Base-by-base conservation (phyloP, 2,329 filamentous ascomycete species). In the Exophiala calicioides region DNA sequence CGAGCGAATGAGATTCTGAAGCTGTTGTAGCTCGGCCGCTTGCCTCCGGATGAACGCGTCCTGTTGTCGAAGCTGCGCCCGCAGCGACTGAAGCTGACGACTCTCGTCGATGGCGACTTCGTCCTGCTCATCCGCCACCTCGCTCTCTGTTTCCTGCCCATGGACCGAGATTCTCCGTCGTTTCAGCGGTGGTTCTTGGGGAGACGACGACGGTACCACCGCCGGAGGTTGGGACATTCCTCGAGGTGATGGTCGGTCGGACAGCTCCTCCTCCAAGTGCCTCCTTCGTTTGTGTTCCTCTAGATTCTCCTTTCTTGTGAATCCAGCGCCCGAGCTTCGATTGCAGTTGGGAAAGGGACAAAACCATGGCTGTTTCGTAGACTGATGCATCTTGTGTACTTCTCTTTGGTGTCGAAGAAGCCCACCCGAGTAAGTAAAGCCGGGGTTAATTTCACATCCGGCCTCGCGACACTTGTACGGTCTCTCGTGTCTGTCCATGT, bases 401-500 rank as follows among this genome's bases (percentile, higher is more conserved):
- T 97, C 91, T 54, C 91, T 85, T 68, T 95, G 86, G 69, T 97
- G 91, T 34, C 91, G 80, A 13, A 95, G 71, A 0, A 97, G 80
- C 3, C 91, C 91, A 12, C 91, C 91, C 0, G 88, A 91, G 65
- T 97, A 97, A 1, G 91, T 97, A 67, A 97, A 97, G 1, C 91
- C 91, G 41, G 88, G 87, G 0, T 95, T 79, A 61, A 95, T 95
- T 61, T 91, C 88, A 68, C 91, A 96, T 27, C 86, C 86, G n/a
- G 81, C 77, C 32, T 85, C 83, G 16, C 74, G 77, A 67, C 91
- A 97, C 61, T 90, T 87, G 65, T 96, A 97, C 1, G 91, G 91
- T 9, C 91, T 80, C 59, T 95, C 90, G 65, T 97, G 91, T 66
- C 95, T 95, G 71, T 97, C 91, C 90, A 96, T 96, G 66, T 97